Conservation (phyloP, 129 eudicot species). For the Lonicera japonica region DNA sequence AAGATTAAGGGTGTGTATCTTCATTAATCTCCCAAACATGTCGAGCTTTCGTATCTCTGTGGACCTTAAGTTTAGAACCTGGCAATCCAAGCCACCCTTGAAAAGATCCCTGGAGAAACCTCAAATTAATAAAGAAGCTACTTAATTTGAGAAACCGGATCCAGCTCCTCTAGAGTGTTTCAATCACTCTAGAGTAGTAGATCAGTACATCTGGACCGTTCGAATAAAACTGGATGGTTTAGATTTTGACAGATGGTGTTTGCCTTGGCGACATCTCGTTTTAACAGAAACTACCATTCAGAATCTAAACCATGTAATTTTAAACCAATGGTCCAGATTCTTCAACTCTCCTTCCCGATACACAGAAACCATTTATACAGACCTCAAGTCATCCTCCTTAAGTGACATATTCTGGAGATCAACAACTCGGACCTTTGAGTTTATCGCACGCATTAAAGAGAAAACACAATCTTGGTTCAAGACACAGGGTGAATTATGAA, state of each 20-base stretch:
- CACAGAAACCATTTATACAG: constrained; percentile 3
- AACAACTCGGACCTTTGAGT: constrained; percentile 40
- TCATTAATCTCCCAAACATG: constrained; percentile 45
- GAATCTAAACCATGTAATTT: too few species aligned
- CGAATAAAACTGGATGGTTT: too few species aligned
- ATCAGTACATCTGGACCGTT: too few species aligned
- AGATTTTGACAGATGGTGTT: too few species aligned
- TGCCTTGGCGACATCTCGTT: too few species aligned
- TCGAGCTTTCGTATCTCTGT: constrained; percentile 39
- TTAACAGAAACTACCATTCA: too few species aligned
- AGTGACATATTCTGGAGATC: constrained; percentile 38
- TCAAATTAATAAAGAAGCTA: not conserved
- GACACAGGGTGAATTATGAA: constrained; percentile 26
- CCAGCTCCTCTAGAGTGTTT: too few species aligned
- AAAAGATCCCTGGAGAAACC: constrained; percentile 38
- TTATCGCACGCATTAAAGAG: constrained; percentile 39
- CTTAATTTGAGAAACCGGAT: not conserved
- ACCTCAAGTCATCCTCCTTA: constrained; percentile 48
- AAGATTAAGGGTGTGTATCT: constrained; percentile 56
- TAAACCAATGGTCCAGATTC: too few species aligned
- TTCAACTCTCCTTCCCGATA: too few species aligned
- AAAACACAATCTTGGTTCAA: constrained; percentile 28
- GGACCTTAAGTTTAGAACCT: constrained; percentile 37
- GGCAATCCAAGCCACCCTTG: constrained; percentile 45
- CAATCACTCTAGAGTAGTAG: too few species aligned